phyloP scores from a whole-genome alignment of 1,284 basidiomycete genomes.

The Cryptococcus sp. region DNA sequence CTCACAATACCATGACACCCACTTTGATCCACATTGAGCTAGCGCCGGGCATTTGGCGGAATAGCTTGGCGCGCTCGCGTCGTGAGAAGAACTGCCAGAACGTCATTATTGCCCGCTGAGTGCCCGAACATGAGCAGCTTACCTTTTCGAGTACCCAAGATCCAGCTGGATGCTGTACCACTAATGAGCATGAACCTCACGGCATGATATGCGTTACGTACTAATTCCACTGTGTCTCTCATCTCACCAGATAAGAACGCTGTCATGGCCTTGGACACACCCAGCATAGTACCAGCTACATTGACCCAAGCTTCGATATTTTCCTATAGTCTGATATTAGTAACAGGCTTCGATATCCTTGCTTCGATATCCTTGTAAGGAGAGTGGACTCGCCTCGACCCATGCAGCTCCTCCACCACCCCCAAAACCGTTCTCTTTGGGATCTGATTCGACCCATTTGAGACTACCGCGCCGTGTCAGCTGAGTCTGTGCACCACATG shows the following conservation, averaged over 20 bases:
- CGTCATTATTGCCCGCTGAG: background rate
- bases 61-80: constrained; percentile 83
- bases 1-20: constrained; percentile 10
- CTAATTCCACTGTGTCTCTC: constrained; percentile 86
- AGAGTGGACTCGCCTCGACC: constrained; percentile 70
- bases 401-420: constrained; percentile 77
- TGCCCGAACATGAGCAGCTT: background rate
- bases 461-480: constrained; percentile 58
- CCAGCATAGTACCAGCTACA: constrained; percentile 83
- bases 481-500: background rate
- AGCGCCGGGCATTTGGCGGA: constrained; percentile 93
- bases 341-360: background rate
- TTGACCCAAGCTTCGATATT: constrained; percentile 79
- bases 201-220: constrained; percentile 17
- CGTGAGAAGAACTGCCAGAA: constrained; percentile 74
- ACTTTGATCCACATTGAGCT: constrained; percentile 92
- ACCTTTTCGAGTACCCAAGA: constrained; percentile 60
- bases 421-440: constrained; percentile 62
- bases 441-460: constrained; percentile 91
- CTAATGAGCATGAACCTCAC: background rate
- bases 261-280: constrained; percentile 84
- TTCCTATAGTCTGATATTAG: constrained; percentile 56
- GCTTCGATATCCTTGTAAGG: background rate
- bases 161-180: constrained; percentile 54
- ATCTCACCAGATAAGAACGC: constrained; percentile 93